Evolutionary conservation across 2,329 filamentous ascomycete species (phyloP), one percentile per base, ranked within the genome.

Genomic region (Calonectria henricotiae): DNA sequence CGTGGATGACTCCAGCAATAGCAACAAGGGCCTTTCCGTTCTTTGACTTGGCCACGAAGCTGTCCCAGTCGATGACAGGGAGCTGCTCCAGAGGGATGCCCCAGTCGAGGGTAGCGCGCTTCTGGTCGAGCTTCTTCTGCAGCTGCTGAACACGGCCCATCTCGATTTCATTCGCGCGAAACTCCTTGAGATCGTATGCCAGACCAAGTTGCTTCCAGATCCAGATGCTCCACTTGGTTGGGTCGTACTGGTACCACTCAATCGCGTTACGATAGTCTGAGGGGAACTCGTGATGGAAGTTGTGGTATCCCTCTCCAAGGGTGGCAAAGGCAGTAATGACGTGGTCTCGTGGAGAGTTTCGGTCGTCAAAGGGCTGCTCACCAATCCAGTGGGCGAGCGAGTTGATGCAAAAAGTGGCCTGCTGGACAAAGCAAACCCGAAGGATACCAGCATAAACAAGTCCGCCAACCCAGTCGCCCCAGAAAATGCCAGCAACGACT

Each of bases 271-370:
- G 93, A 89, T 96, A 97, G 83, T 97, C 94, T 12, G 93, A 96
- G 67, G 94, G 94, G 85, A 97, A 97, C 83, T 97, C 94, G 88
- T 97, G 94, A 85, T 97, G 94, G 89, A 97, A 97, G 89, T 97
- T 97, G 89, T 97, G 94, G 86, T 97, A 97, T 41, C 94, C 94
- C 84, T 95, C 94, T 61, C 94, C 94, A 23, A 97, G 91, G 54
- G 94, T 97, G 77, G 94, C 91, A 20, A 97, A 85, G 58, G 94
- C 94, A 43, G 94, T 96, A 83, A 97, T 90, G 80, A 95, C 89
- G 84, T 97, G 94, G 79, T 97, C 94, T 81, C 94, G 92, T 73
- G 94, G 94, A 71, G 92, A 95, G 90, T 97, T 96, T 84, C 94
- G 93, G 88, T 97, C 94, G 78, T 97, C 94, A 81, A 96, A 97